Base-by-base conservation (phyloP, 2,329 filamentous ascomycete genomes). In the Basipetospora chlamydospora region DNA sequence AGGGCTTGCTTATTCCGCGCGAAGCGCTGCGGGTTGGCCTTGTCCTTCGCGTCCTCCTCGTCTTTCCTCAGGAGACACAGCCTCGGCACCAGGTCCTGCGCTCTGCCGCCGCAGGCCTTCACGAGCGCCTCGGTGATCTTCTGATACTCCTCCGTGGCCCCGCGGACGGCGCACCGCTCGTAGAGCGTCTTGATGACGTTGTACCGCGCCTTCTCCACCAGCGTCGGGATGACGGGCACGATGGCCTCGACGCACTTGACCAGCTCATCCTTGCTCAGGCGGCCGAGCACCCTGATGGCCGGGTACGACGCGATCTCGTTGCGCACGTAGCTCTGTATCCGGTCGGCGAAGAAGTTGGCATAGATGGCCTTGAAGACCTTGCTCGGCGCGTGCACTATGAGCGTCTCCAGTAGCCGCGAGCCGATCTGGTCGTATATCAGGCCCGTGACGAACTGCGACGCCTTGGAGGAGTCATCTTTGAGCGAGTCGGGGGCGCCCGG, bases 261-360 rank as follows among this genome's bases (percentile, higher is more conserved):
- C 7, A 98, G 66, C 49, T 95, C 86, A 41, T 94, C 85, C 51
- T 84, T 87, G 54, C 83, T 80, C 9, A 96, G 65, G 37, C 90
- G 74, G 52, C 85, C 82, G 29, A 98, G 63, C 3, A 92, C 77
- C 40, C 77, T 74, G 46, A 87, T 81, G 15, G 85, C 84, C 1
- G 92, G 81, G 50, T 94, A 96, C 17, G 77, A 80, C 5, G 90
- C 86, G 33, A 87, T 81, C 47, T 93, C 87, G 52, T 96, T 96
- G 40, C 86, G 79, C 5, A 88, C 73, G 41, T 94, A 70, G 26
- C 75, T 81, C 16, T 77, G 76, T 47, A 96, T 80, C 18, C 85
- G 74, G 11, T 80, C 77, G 42, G 78, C 80, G 56, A 96, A 81
- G 44, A 86, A 73, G 45, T 79, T 77, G 40, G 70, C 74, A 58